Conservation (phyloP, 2,329 filamentous ascomycete genomes). For the Coniochaeta hoffmannii region DNA sequence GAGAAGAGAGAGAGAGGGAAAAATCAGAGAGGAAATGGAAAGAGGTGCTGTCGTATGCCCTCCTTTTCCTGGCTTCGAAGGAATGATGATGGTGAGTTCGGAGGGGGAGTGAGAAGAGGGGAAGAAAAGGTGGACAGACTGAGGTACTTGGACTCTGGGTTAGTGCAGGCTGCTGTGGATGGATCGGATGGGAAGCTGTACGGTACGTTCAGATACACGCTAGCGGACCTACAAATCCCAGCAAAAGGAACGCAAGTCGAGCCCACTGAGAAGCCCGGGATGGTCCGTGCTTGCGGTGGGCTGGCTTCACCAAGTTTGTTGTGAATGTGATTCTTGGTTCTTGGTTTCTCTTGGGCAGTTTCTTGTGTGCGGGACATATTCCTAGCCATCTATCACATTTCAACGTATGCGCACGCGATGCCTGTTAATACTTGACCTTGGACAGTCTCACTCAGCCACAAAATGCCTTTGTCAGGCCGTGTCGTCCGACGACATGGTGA, state of each 20-base stretch:
- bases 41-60: slow-evolving; percentile 16
- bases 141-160: not conserved
- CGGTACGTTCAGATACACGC: not conserved
- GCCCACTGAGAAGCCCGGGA: not conserved
- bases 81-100: slow-evolving; percentile 1
- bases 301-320: not conserved
- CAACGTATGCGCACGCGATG: not conserved
- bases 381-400: not conserved
- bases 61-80: slow-evolving; percentile 10
- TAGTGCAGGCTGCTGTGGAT: not conserved
- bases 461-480: no score
- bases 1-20: slow-evolving; percentile 12
- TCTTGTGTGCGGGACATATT: not conserved
- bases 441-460: not conserved
- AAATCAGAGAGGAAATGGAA: slow-evolving; percentile 13
- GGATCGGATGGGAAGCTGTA: not conserved
- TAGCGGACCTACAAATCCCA: not conserved
- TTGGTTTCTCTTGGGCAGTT: not conserved
- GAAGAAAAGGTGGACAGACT: slow-evolving; percentile 3
- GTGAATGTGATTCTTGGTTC: not conserved
- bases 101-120: slow-evolving; percentile 17
- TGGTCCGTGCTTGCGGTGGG: not conserved
- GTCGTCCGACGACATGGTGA: no score
- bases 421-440: not conserved
- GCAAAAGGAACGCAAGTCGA: not conserved